These are phyloP conservation scores for Pichia sp. DNA, from an alignment of 1,139 yeast genomes.

Conservation along the genomic window DNA sequence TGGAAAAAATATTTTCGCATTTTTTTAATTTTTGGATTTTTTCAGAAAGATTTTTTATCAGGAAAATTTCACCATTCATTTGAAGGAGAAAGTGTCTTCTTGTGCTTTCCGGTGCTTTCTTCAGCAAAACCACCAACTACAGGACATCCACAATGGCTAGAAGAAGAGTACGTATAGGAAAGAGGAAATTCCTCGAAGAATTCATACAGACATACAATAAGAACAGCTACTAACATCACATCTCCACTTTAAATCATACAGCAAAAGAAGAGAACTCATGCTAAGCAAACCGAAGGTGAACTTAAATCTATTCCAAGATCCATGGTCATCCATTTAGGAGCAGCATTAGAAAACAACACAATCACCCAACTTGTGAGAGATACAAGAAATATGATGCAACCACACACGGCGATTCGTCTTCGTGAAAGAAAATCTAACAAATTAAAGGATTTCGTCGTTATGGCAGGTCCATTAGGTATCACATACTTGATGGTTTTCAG, in stretches of 20 bases:
- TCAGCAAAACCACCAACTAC: neutral
- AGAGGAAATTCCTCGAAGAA: neutral
- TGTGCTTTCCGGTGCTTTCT: no score
- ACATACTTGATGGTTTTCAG: slow-evolving; percentile 85
- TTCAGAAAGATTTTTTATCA: no score
- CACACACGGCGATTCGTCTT: slow-evolving; percentile 90
- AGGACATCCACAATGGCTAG: slow-evolving; percentile 38
- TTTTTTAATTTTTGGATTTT: no score
- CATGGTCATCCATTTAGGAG: slow-evolving; percentile 88
- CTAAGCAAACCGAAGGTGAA: slow-evolving; percentile 62
- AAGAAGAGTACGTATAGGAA: slow-evolving; percentile 44
- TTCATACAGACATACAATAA: no score
- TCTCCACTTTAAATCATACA: slow-evolving; percentile 14
- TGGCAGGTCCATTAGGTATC: slow-evolving; percentile 98
- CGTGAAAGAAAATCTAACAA: slow-evolving; percentile 85
- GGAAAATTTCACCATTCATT: no score
- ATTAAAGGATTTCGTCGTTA: slow-evolving; percentile 85
- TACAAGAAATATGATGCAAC: slow-evolving; percentile 90
- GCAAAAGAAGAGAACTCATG: slow-evolving; percentile 85
- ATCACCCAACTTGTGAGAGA: slow-evolving; percentile 83
- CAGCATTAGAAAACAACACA: slow-evolving; percentile 76
- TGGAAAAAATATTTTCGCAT: no score
- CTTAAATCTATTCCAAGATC: slow-evolving; percentile 79
- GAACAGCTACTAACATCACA: no score
- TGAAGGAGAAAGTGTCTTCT: no score